phyloP scores from a whole-genome alignment of 1,284 basidiomycete species.

The Schizophyllum commune region DNA sequence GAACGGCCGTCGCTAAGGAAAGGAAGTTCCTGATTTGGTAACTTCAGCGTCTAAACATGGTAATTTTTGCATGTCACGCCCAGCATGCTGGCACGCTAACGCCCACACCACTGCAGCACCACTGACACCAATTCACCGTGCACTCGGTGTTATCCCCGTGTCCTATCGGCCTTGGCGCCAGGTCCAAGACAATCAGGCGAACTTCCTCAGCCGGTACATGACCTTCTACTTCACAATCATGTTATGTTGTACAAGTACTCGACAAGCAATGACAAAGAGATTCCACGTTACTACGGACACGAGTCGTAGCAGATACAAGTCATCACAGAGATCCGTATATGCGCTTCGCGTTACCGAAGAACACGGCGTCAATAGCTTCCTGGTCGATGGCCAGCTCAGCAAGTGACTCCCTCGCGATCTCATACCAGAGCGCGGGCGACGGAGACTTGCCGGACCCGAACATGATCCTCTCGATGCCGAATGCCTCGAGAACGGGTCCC shows the following conservation, averaged over 20 bases:
- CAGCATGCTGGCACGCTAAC: neutral
- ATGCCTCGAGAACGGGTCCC: constrained; percentile 66
- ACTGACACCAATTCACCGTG: too few species aligned
- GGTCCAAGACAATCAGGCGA: too few species aligned
- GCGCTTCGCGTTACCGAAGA: constrained; percentile 55
- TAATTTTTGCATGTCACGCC: neutral
- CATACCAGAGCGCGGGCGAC: constrained; percentile 70
- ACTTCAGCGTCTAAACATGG: neutral
- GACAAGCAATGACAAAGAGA: neutral
- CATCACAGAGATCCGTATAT: constrained; percentile 40
- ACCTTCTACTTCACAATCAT: too few species aligned
- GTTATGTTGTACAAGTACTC: too few species aligned
- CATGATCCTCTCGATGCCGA: constrained; percentile 52
- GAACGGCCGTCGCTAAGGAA: too few species aligned
- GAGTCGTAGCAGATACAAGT: neutral
- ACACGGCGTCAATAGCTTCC: constrained; percentile 69
- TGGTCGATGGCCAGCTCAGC: constrained; percentile 80
- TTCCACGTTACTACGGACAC: constrained; percentile 5
- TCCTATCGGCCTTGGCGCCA: too few species aligned
- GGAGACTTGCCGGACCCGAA: constrained; percentile 43
- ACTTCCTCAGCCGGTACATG: too few species aligned
- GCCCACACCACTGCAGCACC: too few species aligned
- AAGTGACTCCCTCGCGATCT: constrained; percentile 69
- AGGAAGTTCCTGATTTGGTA: too few species aligned
- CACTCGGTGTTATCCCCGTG: too few species aligned